Conservation (phyloP, 2,329 filamentous ascomycete species). For the Trichoderma sp. region DNA sequence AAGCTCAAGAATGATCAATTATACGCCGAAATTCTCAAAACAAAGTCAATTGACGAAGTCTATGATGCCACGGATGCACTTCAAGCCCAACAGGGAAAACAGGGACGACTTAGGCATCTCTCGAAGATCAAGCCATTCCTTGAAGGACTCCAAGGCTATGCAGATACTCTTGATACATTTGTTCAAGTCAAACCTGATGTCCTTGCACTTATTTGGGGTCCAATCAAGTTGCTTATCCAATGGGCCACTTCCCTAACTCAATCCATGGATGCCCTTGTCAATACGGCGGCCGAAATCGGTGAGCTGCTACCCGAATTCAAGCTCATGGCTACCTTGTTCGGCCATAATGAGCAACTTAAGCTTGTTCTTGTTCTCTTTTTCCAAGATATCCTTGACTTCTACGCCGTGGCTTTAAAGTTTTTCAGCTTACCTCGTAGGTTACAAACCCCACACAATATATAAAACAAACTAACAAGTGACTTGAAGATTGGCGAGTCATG, state of each 20-base stretch:
- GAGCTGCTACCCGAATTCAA: not conserved
- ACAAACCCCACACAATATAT: fast-evolving
- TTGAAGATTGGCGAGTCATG: not conserved
- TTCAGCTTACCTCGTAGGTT: not conserved
- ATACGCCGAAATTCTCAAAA: constrained; percentile 23
- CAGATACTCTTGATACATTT: not conserved
- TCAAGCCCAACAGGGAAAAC: constrained; percentile 31
- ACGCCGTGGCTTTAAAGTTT: not conserved
- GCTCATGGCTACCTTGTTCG: not conserved
- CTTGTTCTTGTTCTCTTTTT: not conserved
- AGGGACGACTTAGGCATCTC: constrained; percentile 30
- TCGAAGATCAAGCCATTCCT: constrained; percentile 32
- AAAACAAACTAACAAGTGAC: not conserved
- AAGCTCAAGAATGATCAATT: constrained; percentile 21
- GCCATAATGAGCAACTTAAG: not conserved
- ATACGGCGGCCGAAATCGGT: not conserved
- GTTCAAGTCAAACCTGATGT: not conserved
- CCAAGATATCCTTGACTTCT: not conserved
- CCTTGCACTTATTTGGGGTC: not conserved
- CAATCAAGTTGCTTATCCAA: not conserved
- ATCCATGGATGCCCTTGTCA: not conserved
- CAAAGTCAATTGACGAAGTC: constrained; percentile 31
- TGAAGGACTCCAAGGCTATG: constrained; percentile 18
- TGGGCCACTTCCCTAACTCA: not conserved
- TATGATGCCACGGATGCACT: constrained; percentile 34